Conservation (phyloP, 495 filamentous ascomycete genomes). For the Immersiella caudata region DNA sequence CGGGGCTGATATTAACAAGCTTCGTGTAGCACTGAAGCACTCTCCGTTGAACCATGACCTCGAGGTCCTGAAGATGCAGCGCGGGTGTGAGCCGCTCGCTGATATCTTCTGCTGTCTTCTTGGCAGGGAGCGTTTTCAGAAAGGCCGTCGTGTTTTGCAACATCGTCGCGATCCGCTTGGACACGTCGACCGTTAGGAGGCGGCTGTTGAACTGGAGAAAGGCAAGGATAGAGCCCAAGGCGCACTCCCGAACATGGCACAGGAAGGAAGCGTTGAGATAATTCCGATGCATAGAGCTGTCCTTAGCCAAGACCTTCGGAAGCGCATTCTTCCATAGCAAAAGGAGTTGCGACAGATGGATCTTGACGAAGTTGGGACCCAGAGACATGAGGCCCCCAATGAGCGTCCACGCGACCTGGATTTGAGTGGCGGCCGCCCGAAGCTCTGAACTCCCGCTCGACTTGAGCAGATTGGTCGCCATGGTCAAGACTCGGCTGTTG, state of each 20-base stretch:
- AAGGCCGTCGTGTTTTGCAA: conserved; percentile 94
- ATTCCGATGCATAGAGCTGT: conserved; percentile 79
- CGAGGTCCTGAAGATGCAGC: conserved; percentile 87
- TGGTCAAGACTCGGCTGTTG: conserved; percentile 85
- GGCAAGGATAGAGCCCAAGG: conserved; percentile 83
- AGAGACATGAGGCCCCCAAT: conserved; percentile 96
- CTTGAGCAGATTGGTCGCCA: conserved; percentile 91
- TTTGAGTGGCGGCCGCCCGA: conserved; percentile 87
- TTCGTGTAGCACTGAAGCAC: conserved; percentile 94
- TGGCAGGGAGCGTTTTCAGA: conserved; percentile 75
- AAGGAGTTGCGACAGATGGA: conserved; percentile 91
- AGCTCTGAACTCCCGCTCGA: conserved; percentile 90
- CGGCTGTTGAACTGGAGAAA: conserved; percentile 95
- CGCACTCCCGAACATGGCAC: conserved; percentile 93
- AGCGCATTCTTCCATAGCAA: conserved; percentile 98
- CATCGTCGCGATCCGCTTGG: conserved; percentile 89
- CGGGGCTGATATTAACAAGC: conserved; percentile 81
- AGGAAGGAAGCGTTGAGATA: conserved; percentile 89
- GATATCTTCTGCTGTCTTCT: conserved; percentile 87
- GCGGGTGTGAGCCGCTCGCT: conserved; percentile 82
- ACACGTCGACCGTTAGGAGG: conserved; percentile 89
- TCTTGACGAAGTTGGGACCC: conserved; percentile 98
- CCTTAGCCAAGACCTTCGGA: conserved; percentile 88
- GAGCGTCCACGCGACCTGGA: conserved; percentile 97
- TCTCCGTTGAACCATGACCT: conserved; percentile 88